phyloP scores from a whole-genome alignment of 257 asterid genomes.

The Verbena officinalis region DNA sequence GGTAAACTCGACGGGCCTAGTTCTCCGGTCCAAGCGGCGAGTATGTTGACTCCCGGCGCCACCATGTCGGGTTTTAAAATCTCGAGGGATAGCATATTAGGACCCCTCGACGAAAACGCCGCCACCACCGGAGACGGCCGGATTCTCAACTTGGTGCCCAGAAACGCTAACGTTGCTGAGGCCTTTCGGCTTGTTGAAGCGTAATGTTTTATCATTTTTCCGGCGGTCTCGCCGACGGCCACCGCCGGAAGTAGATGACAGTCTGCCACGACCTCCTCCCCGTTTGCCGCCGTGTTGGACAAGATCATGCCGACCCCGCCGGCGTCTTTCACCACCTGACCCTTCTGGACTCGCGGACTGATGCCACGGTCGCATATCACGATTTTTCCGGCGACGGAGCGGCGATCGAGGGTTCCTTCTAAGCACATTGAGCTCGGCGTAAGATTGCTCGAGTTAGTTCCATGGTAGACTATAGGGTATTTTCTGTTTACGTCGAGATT shows the following conservation, averaged over 20 bases:
- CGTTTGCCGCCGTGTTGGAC: slow-evolving; percentile 72
- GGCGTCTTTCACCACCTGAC: slow-evolving; percentile 86
- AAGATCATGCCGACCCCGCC: slow-evolving; percentile 92
- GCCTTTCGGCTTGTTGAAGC: slow-evolving; percentile 37
- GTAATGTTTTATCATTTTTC: slow-evolving; percentile 64
- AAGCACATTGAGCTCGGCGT: slow-evolving; percentile 86
- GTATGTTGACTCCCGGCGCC: slow-evolving; percentile 95
- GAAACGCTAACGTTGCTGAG: slow-evolving; percentile 63
- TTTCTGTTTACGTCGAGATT: slow-evolving; percentile 39
- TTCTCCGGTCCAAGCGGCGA: slow-evolving; percentile 86
- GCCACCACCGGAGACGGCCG: slow-evolving; percentile 93
- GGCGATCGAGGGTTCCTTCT: slow-evolving; percentile 72
- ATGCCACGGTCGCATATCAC: slow-evolving; percentile 91
- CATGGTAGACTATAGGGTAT: slow-evolving; percentile 65
- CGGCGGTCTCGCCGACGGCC: slow-evolving; percentile 73
- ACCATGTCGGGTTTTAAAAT: slow-evolving; percentile 81
- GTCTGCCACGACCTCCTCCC: slow-evolving; percentile 90
- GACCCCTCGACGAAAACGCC: slow-evolving; percentile 92
- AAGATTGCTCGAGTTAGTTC: slow-evolving; percentile 62
- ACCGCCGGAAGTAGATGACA: slow-evolving; percentile 84
- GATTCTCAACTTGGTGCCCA: slow-evolving; percentile 67
- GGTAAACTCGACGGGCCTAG: slow-evolving; percentile 85
- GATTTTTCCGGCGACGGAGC: slow-evolving; percentile 69
- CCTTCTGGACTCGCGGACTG: slow-evolving; percentile 87
- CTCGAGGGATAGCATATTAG: slow-evolving; percentile 72